Evolutionary conservation across 495 filamentous ascomycete genomes (phyloP), one percentile per base, ranked within the genome.

Genomic region (Lindgomyces ingoldianus): DNA sequence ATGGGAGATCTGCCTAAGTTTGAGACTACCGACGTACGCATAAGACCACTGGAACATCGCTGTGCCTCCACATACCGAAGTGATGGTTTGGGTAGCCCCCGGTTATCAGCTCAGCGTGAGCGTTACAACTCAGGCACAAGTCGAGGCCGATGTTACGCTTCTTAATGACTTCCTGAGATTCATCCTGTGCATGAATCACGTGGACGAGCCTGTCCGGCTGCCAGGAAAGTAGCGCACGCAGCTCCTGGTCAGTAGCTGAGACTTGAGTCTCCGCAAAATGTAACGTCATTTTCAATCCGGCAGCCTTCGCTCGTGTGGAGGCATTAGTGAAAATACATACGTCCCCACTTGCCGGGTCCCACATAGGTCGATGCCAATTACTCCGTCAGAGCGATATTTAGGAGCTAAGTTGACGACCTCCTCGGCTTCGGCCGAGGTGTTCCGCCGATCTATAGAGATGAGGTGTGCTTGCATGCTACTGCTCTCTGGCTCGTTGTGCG

Each of bases 331-430:
- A 88, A 1, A 79, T 69, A 0, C 78, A 74, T 48, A 91, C 78
- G 29, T 87, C 81, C 12, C 85, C 84, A 58, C 80, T 80, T 9
- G 79, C 76, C 16, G 91, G 90, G 69, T 96, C 84, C 91, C 90
- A 75, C 90, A 93, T 12, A 95, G 80, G 73, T 95, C 91, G 46
- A 96, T 71, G 30, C 87, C 91, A 0, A 94, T 89, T 46, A 94
- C 83, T 36, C 87, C 85, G 26, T 74, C 73, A 36, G 52, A 26
- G 3, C 73, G 74, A 74, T 87, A 86, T 46, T 75, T 72, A 29
- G 82, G 72, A 0, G 87, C 88, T 0, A 95, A 81, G 22, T 85
- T 76, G 57, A 93, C 79, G 47, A 85, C 81, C 39, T 85, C 78
- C 39, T 74, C 54, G 0, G 89, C 90, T 65, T 86, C 80, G 10